Evolutionary conservation across 768 basidiomycete species (phyloP).

Genomic region (Sporobolomyces roseus): DNA sequence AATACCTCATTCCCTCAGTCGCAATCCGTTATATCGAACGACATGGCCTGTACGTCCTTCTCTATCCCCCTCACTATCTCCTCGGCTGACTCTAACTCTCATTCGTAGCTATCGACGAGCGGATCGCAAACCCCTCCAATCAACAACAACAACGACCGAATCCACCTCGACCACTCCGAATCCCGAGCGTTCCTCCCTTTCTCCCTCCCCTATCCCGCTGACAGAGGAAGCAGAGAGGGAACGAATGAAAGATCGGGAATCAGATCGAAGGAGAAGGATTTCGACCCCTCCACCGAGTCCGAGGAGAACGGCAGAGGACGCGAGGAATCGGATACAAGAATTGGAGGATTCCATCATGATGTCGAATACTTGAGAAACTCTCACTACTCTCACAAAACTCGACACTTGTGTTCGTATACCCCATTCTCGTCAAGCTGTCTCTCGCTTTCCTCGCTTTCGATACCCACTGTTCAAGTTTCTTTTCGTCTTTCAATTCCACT

Average conservation of each 20-base stretch:
- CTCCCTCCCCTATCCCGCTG: not conserved
- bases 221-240: not conserved
- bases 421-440: not conserved
- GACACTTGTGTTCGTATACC: not conserved
- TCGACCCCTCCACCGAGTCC: not conserved
- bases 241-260: conserved; percentile 4
- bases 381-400: not conserved
- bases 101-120: not conserved
- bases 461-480: not conserved
- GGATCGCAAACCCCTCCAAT: not conserved
- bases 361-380: not conserved
- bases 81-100: not conserved
- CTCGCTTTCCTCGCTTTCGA: not conserved
- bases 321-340: not conserved
- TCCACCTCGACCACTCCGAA: no score
- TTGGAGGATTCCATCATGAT: not conserved
- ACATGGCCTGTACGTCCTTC: conserved; percentile 54
- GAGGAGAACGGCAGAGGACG: not conserved
- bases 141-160: no score
- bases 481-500: not conserved
- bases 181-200: no score
- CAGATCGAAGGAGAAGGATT: not conserved
- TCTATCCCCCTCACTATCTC: not conserved
- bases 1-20: conserved; percentile 80
- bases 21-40: conserved; percentile 94